Percentiles rank a stretch among this genome's conserved stretches.
Conservation (phyloP, 2,329 filamentous ascomycete genomes). For the Aspergillus sp. region DNA sequence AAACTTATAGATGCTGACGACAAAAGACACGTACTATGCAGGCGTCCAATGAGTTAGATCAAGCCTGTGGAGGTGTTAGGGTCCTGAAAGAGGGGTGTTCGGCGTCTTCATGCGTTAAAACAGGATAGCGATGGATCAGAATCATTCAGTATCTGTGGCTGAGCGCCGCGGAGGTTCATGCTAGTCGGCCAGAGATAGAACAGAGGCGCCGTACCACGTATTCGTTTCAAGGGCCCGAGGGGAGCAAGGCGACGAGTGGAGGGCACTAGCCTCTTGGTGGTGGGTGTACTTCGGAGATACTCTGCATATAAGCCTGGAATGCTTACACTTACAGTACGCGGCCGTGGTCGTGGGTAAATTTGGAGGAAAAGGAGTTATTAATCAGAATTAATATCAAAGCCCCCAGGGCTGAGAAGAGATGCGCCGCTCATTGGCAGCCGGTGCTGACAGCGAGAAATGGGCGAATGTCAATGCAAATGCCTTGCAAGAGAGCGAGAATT, state of each 20-base stretch:
- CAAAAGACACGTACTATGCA: conserved; percentile 21
- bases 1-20: conserved; percentile 22
- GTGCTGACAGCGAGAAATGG: neutral
- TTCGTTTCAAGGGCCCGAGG: conserved; percentile 10
- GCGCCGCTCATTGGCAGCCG: neutral
- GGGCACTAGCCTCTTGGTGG: neutral
- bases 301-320: neutral
- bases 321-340: too few relatives aligned
- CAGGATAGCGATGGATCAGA: neutral
- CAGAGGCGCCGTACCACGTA: conserved; percentile 7
- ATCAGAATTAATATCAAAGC: neutral
- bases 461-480: neutral
- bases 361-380: neutral
- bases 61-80: conserved; percentile 6
- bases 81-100: conserved; percentile 16
- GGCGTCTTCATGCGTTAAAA: neutral
- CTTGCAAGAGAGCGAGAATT: neutral
- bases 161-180: conserved; percentile 5
- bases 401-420: neutral
- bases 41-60: conserved; percentile 18
- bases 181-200: neutral
- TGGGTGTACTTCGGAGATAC: conserved; percentile 13
- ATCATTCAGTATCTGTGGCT: conserved; percentile 4
- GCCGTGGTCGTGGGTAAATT: neutral
- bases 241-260: conserved; percentile 8